Evolutionary conservation across 2,329 filamentous ascomycete species (phyloP).

Genomic region (Lecanosticta acicola): DNA sequence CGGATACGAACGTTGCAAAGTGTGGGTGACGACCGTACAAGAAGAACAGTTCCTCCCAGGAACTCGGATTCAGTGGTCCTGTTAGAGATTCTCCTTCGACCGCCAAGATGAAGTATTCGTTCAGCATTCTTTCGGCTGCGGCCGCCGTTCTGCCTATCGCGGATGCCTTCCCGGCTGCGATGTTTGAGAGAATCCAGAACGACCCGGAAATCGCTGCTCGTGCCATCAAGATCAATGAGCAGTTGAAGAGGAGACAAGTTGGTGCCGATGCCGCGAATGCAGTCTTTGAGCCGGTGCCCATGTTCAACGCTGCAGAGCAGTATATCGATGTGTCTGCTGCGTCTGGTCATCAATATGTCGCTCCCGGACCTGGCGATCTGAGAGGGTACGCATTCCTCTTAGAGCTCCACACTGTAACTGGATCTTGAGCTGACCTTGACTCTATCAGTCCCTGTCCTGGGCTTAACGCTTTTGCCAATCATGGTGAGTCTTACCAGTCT

Average conservation of each 20-base stretch:
- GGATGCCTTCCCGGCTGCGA: conserved; percentile 5
- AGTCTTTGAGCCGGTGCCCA: conserved; percentile 21
- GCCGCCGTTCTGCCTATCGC: conserved; percentile 4
- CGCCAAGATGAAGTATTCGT: conserved; percentile 1
- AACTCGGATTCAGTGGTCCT: neutral
- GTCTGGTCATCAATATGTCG: conserved; percentile 25
- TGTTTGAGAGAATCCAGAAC: neutral
- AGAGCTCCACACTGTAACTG: neutral
- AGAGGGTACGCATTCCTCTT: conserved; percentile 19
- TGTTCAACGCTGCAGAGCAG: conserved; percentile 29
- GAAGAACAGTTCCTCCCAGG: neutral
- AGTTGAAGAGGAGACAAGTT: conserved; percentile 15
- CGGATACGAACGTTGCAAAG: neutral
- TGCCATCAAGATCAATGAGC: conserved; percentile 9
- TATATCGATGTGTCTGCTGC: conserved; percentile 21
- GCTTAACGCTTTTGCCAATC: conserved; percentile 30
- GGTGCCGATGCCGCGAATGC: conserved; percentile 18
- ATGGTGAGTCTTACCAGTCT: too few species aligned
- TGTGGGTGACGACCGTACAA: neutral
- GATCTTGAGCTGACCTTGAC: conserved; percentile 7
- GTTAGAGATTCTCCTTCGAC: neutral
- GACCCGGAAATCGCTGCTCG: conserved; percentile 4
- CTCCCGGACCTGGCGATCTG: conserved; percentile 25
- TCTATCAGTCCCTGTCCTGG: conserved; percentile 27
- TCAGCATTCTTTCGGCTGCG: neutral